Conservation (phyloP, 2,329 filamentous ascomycete species). For the Stemphylium beticola region DNA sequence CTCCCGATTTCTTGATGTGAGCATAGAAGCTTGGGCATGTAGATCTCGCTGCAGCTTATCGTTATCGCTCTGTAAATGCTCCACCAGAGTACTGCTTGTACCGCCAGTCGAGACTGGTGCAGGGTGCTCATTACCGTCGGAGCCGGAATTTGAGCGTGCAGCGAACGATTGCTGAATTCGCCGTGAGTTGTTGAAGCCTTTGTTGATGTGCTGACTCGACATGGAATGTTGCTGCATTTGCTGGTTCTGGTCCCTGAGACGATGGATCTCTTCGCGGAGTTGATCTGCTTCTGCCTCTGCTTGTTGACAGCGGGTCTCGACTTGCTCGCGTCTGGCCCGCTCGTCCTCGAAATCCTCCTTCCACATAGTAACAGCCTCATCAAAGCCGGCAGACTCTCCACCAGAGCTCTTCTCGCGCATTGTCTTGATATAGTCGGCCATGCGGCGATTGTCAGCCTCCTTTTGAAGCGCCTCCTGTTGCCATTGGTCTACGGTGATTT, state of each 20-base stretch:
- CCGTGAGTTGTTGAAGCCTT: conserved; percentile 47
- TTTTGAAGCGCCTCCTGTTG: conserved; percentile 77
- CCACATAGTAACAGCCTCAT: conserved; percentile 74
- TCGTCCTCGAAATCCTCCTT: conserved; percentile 94
- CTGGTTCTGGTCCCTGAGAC: conserved; percentile 60
- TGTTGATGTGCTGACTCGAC: conserved; percentile 46
- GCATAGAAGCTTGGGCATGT: conserved; percentile 94
- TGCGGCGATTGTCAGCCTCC: conserved; percentile 83
- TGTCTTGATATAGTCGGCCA: conserved; percentile 79
- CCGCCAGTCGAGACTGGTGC: conserved; percentile 33
- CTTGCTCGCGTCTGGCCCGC: conserved; percentile 84
- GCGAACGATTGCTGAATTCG: conserved; percentile 49
- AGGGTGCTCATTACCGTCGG: conserved; percentile 48
- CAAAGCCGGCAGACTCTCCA: conserved; percentile 46
- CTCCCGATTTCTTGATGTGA: conserved; percentile 93
- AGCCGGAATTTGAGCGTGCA: conserved; percentile 47
- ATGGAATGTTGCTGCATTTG: conserved; percentile 40
- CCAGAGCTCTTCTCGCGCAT: conserved; percentile 57
- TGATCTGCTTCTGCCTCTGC: conserved; percentile 86
- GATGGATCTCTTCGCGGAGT: conserved; percentile 82
- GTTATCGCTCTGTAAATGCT: conserved; percentile 89
- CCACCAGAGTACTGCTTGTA: conserved; percentile 74
- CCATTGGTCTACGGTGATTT: conserved; percentile 82
- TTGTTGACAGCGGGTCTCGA: conserved; percentile 85
- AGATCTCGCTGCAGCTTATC: conserved; percentile 90